Conservation (phyloP, 441 rosid genomes). For the Aquilaria agallochum region DNA sequence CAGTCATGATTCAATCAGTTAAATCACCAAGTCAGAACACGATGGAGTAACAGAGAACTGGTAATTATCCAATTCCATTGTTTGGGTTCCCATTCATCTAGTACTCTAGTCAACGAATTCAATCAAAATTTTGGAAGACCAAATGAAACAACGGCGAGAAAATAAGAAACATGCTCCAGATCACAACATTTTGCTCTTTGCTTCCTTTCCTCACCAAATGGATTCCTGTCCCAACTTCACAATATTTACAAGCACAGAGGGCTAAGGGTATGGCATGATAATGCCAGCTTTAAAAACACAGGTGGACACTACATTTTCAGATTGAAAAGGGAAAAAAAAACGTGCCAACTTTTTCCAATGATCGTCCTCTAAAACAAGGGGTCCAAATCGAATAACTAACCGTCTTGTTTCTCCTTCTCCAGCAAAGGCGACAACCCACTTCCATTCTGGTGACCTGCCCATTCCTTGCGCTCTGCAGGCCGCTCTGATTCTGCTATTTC, state of each 20-base stretch:
- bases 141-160: too few relatives aligned
- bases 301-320: slow-evolving; percentile 22
- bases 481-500: slow-evolving; percentile 33
- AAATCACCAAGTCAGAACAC: too few relatives aligned
- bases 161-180: too few relatives aligned
- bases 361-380: slow-evolving; percentile 21
- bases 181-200: too few relatives aligned
- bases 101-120: too few relatives aligned
- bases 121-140: too few relatives aligned
- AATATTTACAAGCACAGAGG: slow-evolving; percentile 20
- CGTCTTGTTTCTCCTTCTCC: slow-evolving; percentile 40
- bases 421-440: slow-evolving; percentile 20
- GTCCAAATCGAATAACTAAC: slow-evolving; percentile 26
- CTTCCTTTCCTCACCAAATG: too few relatives aligned
- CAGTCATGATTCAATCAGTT: too few relatives aligned
- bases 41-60: too few relatives aligned
- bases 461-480: slow-evolving; percentile 48
- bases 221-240: too few relatives aligned
- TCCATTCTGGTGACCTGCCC: slow-evolving; percentile 39
- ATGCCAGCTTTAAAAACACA: slow-evolving; percentile 38
- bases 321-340: not conserved
- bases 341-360: not conserved
- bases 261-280: not conserved
- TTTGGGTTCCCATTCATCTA: too few relatives aligned
- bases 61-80: too few relatives aligned